Conservation (phyloP, 306 rosid species). For the Boehmeria nivea region DNA sequence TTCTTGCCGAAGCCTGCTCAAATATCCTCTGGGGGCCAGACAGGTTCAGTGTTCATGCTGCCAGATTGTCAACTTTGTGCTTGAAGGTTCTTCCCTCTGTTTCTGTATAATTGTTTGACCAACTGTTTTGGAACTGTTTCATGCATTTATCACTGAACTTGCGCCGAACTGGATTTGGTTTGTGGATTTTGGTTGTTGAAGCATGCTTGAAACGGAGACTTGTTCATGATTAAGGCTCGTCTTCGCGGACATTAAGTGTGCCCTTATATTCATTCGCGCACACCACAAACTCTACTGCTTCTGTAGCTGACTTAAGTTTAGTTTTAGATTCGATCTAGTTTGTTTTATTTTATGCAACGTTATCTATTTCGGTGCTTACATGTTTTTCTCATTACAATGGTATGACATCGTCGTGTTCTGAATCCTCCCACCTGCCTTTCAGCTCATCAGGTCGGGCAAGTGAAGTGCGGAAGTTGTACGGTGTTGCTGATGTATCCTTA, state of each 20-base stretch:
- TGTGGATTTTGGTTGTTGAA: too few relatives aligned
- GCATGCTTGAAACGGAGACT: too few relatives aligned
- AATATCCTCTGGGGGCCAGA: constrained; percentile 62
- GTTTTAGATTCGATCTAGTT: neutral
- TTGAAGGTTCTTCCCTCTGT: constrained; percentile 46
- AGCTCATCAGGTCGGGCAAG: constrained; percentile 87
- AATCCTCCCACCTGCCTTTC: too few relatives aligned
- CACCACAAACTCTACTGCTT: too few relatives aligned
- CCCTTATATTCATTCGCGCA: too few relatives aligned
- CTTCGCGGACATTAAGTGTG: too few relatives aligned
- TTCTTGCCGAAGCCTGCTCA: constrained; percentile 71
- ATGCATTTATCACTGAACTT: neutral
- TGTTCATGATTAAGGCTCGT: too few relatives aligned
- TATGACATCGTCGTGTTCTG: constrained; percentile 14
- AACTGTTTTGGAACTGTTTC: too few relatives aligned
- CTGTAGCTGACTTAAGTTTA: too few relatives aligned
- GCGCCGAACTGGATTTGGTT: too few relatives aligned
- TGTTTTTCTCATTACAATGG: constrained; percentile 8
- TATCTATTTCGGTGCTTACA: neutral
- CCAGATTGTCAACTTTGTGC: constrained; percentile 65
- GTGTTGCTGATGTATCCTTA: constrained; percentile 76
- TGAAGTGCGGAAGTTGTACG: constrained; percentile 71
- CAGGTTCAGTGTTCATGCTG: constrained; percentile 82
- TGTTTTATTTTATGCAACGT: neutral
- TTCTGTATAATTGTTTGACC: too few relatives aligned